These are phyloP conservation scores for Fistulifera pelliculosa DNA, from an alignment of 108 stramenopile genomes.

Conservation along the genomic window DNA sequence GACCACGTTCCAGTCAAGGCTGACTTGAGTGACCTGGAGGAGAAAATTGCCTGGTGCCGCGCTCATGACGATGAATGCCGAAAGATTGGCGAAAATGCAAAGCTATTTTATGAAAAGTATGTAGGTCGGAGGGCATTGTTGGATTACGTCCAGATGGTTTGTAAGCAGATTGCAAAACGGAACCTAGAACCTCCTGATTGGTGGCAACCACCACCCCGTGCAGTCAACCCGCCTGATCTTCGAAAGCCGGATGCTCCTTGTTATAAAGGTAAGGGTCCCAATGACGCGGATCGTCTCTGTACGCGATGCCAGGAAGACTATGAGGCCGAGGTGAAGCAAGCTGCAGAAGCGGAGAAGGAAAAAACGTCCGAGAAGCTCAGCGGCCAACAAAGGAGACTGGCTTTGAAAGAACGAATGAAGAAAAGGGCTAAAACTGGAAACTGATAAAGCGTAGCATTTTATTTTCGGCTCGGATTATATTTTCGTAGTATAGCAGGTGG, in stretches of 20 bases:
- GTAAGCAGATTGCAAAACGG: slow-evolving; percentile 67
- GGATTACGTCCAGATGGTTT: slow-evolving; percentile 92
- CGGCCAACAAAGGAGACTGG: slow-evolving; percentile 23
- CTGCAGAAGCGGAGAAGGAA: slow-evolving; percentile 36
- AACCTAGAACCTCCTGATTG: slow-evolving; percentile 65
- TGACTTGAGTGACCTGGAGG: slow-evolving; percentile 93
- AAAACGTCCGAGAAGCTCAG: slow-evolving; percentile 36
- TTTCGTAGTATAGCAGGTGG: no score
- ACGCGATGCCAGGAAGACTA: slow-evolving; percentile 63
- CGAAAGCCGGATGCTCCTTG: slow-evolving; percentile 63
- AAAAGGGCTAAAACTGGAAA: slow-evolving; percentile 21
- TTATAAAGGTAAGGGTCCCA: slow-evolving; percentile 41
- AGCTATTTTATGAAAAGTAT: slow-evolving; percentile 75
- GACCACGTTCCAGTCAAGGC: slow-evolving; percentile 96
- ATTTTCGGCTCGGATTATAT: no score
- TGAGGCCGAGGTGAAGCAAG: slow-evolving; percentile 38
- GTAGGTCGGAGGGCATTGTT: slow-evolving; percentile 72
- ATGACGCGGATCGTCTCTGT: slow-evolving; percentile 48
- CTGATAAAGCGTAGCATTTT: no score
- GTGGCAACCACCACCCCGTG: slow-evolving; percentile 49
- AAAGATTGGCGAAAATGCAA: slow-evolving; percentile 76
- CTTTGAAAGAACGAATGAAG: slow-evolving; percentile 41
- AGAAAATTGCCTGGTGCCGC: slow-evolving; percentile 96
- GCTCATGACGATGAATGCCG: slow-evolving; percentile 91
- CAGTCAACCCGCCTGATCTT: slow-evolving; percentile 43